Base-by-base conservation (phyloP, 2,329 filamentous ascomycete genomes). In the Cladophialophora psammophila region DNA sequence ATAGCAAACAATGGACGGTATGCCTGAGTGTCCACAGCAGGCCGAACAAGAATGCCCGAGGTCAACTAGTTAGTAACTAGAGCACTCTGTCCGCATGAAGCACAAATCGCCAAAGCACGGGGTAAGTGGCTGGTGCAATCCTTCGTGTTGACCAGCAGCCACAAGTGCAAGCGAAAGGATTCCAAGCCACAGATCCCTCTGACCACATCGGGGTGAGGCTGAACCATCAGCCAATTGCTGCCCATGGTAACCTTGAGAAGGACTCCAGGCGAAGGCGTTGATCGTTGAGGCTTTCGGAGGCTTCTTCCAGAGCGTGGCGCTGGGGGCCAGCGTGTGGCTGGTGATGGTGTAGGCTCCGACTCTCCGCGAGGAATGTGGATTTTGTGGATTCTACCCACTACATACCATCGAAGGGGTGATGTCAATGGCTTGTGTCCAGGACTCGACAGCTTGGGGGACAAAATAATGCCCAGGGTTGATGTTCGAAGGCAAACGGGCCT, bases 111-210 rank as follows among this genome's bases (percentile, higher is more conserved):
- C 13, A 20, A 31, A 50, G 45, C 18, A 31, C 45, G 45, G 45
- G 45, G 45, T 50, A 50, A 50, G 45, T 50, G 45, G 45, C 45
- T 50, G 45, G 45, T 50, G 45, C 26, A 42, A 50, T 50, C 45
- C 45, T 26, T 50, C 45, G 45, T 12, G 18, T 50, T 26, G 20
- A 50, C 45, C 18, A 31, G 5, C 45, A 50, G 45, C 45, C 45
- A 50, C 20, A 50, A 7, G 45, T 26, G 10, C 45, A 50, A 50
- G 18, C 45, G 45, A 50, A 50, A 50, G 45, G 45, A 50, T 50
- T 31, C 3, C 18, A 50, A 50, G 45, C 45, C 45, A 50, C 45
- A 31, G 45, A 50, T 50, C 20, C 45, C 45, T 31, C 5, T 26
- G 3, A 18, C 18, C 20, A 50, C 45, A 50, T 50, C 45, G 45